A percentile compares a stretch with the other conserved stretches of the same genome.
Conservation (phyloP, 495 filamentous ascomycete species). For the Podospora bellae-mahoneyi region DNA sequence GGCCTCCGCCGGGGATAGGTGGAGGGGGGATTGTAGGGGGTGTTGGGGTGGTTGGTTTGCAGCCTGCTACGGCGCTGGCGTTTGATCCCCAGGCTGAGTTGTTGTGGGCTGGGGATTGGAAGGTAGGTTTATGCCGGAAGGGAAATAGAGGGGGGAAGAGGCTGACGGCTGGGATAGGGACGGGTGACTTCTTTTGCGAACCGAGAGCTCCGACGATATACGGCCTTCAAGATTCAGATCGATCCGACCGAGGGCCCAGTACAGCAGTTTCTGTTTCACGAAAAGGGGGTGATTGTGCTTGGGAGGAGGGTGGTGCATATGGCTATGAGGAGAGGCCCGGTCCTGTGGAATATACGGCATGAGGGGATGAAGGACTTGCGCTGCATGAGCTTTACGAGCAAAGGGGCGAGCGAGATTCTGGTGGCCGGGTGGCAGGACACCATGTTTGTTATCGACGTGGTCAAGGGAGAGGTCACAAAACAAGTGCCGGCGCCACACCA, state of each 20-base stretch:
- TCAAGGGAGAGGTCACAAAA: conserved; percentile 76
- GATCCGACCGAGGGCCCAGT: conserved; percentile 61
- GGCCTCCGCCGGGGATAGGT: not conserved
- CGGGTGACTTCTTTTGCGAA: conserved; percentile 82
- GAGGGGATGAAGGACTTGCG: conserved; percentile 74
- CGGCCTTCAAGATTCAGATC: conserved; percentile 70
- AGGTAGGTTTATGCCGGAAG: conserved; percentile 52
- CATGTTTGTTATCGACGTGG: conserved; percentile 88
- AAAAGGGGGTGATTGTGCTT: conserved; percentile 79
- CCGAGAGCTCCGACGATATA: conserved; percentile 65
- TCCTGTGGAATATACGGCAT: conserved; percentile 79
- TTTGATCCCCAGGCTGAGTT: conserved; percentile 89
- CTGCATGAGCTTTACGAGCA: conserved; percentile 92
- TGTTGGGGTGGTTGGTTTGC: conserved; percentile 20
- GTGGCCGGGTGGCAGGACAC: conserved; percentile 79
- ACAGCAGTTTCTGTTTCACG: conserved; percentile 78
- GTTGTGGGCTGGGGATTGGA: conserved; percentile 87
- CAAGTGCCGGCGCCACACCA: conserved; percentile 66
- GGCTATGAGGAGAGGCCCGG: conserved; percentile 70
- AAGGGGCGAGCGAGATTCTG: conserved; percentile 73
- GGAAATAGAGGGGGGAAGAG: not conserved
- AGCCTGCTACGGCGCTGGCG: conserved; percentile 67
- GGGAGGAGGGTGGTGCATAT: conserved; percentile 79
- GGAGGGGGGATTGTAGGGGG: not conserved
- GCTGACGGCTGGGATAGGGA: conserved; percentile 51